Evolutionary conservation across 176 grass and related monocot genomes (phyloP), one percentile per base, ranked within the genome.

Genomic region (Urochloa ruziziensis): DNA sequence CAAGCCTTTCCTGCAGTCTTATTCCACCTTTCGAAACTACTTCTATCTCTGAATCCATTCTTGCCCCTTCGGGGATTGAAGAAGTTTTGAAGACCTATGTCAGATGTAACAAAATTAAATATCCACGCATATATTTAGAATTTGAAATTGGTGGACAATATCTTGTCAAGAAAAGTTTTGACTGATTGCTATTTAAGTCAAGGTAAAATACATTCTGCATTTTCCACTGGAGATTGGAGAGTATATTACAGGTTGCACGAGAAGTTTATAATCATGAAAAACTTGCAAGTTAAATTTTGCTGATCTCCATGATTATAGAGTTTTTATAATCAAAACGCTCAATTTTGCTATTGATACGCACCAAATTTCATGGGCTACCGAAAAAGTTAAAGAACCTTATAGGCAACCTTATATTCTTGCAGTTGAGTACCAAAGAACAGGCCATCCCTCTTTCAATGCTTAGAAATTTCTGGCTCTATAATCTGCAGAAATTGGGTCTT

Each of bases 341-440:
- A 10, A 53, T n/a, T 34, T 37, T 19, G 23, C 33, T 39, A 37
- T 75, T 39, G 49, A 54, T 36, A 47, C 27, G 17, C 10, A 64
- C 17, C 60, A 52, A 75, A 47, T 71, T 83, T 29, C 3, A 0
- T 54, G 27, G 13, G 58, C 61, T 48, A n/a, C n/a, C n/a, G n/a
- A n/a, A n/a, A n/a, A n/a, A n/a, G n/a, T n/a, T n/a, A n/a, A n/a
- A n/a, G n/a, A n/a, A n/a, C n/a, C n/a, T n/a, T n/a, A n/a, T n/a
- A n/a, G n/a, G n/a, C n/a, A n/a, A n/a, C n/a, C n/a, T n/a, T n/a
- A n/a, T n/a, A n/a, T n/a, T n/a, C n/a, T n/a, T 24, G 33, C 8
- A 29, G 62, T 54, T 37, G 64, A 77, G 16, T n/a, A 60, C 49
- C 63, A 58, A 27, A 35, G 63, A 87, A 75, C 15, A 57, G 67